A percentile compares a stretch with the other conserved stretches of the same genome.
phyloP scores from a whole-genome alignment of 1,139 yeast species.

The Suhomyces bokatorum region DNA sequence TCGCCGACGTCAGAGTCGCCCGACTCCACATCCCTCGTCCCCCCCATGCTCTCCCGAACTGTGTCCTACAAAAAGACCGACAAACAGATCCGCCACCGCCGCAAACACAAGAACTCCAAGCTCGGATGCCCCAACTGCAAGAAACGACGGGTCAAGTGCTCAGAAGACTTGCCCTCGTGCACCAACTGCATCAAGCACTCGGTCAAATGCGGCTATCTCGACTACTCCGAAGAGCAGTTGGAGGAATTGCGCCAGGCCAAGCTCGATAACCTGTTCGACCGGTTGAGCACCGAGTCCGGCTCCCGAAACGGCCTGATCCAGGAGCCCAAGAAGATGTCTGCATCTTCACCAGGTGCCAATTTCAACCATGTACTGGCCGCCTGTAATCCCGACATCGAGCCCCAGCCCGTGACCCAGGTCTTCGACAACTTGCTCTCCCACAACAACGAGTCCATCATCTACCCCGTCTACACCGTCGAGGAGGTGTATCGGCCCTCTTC shows the following conservation, averaged over 20 bases:
- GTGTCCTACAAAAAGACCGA: constrained; percentile 6
- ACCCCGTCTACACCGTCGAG: constrained; percentile 39
- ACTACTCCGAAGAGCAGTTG: constrained; percentile 36
- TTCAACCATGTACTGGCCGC: background rate
- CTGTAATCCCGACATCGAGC: constrained; percentile 3
- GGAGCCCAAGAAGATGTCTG: background rate
- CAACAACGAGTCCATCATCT: constrained; percentile 31
- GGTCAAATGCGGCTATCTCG: constrained; percentile 43
- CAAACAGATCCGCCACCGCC: constrained; percentile 14
- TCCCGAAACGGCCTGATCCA: background rate
- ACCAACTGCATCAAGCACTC: constrained; percentile 44
- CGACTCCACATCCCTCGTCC: background rate
- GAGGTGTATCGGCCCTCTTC: constrained; percentile 4
- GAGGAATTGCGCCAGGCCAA: constrained; percentile 30
- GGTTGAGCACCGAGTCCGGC: constrained; percentile 7
- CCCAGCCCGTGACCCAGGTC: constrained; percentile 25
- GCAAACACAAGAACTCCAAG: constrained; percentile 21
- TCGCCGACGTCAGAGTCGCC: constrained; percentile 1
- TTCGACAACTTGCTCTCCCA: constrained; percentile 28
- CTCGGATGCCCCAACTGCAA: constrained; percentile 48
- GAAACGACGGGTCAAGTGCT: constrained; percentile 45
- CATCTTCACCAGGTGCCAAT: background rate
- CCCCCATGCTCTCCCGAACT: constrained; percentile 1
- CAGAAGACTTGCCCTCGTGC: constrained; percentile 45
- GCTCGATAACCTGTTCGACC: constrained; percentile 15